Base-by-base conservation (phyloP, 345 rosid genomes). In the Mercurialis annua region DNA sequence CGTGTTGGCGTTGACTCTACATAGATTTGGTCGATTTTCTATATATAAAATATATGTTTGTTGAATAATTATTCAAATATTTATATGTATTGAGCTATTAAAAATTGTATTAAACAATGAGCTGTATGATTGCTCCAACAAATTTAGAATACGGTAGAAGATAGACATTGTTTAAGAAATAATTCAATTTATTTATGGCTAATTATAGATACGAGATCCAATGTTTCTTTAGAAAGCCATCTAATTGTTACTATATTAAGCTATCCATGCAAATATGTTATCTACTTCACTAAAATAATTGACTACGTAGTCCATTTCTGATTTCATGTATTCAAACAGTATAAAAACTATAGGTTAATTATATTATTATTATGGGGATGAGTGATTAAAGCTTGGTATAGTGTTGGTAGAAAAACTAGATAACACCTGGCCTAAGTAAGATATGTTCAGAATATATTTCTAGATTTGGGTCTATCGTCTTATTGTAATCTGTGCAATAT, bases 1-100 rank as follows among this genome's bases (percentile, higher is more conserved):
- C 67, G 79, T 75, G 75, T 71, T 59, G 49, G 36, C n/a, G 55
- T 61, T 69, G 79, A 76, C 77, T 54, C 16, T 36, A 46, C 12
- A 21, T 5, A 20, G 42, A 55, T 56, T 33, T 47, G 58, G 58
- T 33, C 16, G 68, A 59, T 71, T 67, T 55, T 26, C 34, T 10
- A 40, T 17, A 2, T 15, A 30, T 48, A 16, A 16, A 2, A 16
- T 17, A 17, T 50, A 3, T 36, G 4, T 36, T 6, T 34, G 42
- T 26, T 68, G 7, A 16, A 38, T 14, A 30, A 10, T 47, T 73
- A 27, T 9, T 43, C 38, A 54, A 73, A 44, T 29, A 57, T 31
- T 57, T 54, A 26, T n/a, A 54, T 31, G 29, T 17, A 16, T 23
- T 57, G 24, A 9, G 44, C 44, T 40, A 7, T 40, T 7, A 40